Conservation (phyloP, 805 yeast species). For the Metschnikowia lachancei region DNA sequence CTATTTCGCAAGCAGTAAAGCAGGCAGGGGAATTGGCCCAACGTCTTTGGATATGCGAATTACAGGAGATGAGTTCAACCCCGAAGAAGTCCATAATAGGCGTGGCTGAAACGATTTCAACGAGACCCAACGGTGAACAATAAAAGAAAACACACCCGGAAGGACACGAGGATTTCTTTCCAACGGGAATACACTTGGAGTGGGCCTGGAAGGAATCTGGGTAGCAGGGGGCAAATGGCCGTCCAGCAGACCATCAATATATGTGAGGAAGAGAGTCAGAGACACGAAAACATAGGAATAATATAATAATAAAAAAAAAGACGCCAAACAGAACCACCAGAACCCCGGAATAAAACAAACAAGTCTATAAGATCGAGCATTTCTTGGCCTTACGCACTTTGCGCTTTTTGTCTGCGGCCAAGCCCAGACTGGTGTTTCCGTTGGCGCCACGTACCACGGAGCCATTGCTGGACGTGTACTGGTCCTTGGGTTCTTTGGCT, state of each 20-base stretch:
- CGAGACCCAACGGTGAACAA: too few relatives aligned
- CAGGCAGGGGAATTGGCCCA: too few relatives aligned
- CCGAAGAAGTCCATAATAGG: too few relatives aligned
- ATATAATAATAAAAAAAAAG: background rate
- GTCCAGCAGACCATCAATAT: background rate
- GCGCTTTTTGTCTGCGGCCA: conserved; percentile 21
- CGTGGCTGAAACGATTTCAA: too few relatives aligned
- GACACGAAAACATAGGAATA: background rate
- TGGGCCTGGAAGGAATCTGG: too few relatives aligned
- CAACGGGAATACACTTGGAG: too few relatives aligned
- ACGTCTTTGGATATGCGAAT: too few relatives aligned
- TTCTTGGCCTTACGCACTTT: conserved; percentile 36
- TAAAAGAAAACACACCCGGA: too few relatives aligned
- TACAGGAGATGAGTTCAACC: too few relatives aligned
- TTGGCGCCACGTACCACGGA: conserved; percentile 1
- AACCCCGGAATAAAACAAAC: background rate
- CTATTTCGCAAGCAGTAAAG: too few relatives aligned
- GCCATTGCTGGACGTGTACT: conserved; percentile 2
- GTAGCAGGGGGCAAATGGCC: background rate
- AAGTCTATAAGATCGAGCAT: conserved; percentile 39
- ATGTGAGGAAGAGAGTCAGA: background rate
- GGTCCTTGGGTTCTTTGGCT: conserved; percentile 13
- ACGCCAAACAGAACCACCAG: too few relatives aligned
- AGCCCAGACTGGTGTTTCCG: conserved; percentile 7
- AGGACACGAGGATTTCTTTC: too few relatives aligned